Base-by-base conservation (phyloP, 805 yeast species). In the Diddensiella caesifluorescens region DNA sequence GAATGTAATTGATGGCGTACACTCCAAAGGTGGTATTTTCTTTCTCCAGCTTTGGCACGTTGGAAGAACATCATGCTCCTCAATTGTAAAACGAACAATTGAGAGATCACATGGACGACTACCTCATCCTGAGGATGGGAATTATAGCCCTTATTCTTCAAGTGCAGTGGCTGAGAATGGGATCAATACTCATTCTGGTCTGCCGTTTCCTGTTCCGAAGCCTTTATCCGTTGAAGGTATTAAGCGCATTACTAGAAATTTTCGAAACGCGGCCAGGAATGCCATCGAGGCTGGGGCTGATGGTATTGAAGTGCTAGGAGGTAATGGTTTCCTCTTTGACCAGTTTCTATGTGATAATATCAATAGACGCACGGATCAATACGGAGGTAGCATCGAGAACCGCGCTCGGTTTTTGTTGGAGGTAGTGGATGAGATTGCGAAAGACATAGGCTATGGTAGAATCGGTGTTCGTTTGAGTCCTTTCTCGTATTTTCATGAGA, bases 291-390 rank as follows among this genome's bases (percentile, higher is more conserved):
- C 77, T 5, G 77, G 79, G 1, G 69, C 74, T 39, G 86, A 82
- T 57, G 79, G 79, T 48, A 73, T 82, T 35, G 85, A 79, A 54
- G 63, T 80, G 38, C 85, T 80, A 57, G 67, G 67, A 28, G 87
- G 87, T 18, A 78, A 79, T 56, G 85, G 86, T 2, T 78, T 74
- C 52, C 57, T 80, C 38, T 46, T 73, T 26, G 64, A 68, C 52
- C 67, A 70, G 51, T 78, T 80, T 50, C 51, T 74, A 40, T 68
- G 74, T 25, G 59, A 63, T 1, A 50, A 55, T 32, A 59, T 73
- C 22, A 79, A 81, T 59, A 56, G 63, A 44, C 69, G 87, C 54
- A 71, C 73, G 1, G 87, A 80, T 53, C 65, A 71, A 48, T 80
- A 78, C 49, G 86, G 85, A 35, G 84, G 84, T 4, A 62, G 73